Conservation (phyloP, 768 basidiomycete species). For the Clathrus columnatus region DNA sequence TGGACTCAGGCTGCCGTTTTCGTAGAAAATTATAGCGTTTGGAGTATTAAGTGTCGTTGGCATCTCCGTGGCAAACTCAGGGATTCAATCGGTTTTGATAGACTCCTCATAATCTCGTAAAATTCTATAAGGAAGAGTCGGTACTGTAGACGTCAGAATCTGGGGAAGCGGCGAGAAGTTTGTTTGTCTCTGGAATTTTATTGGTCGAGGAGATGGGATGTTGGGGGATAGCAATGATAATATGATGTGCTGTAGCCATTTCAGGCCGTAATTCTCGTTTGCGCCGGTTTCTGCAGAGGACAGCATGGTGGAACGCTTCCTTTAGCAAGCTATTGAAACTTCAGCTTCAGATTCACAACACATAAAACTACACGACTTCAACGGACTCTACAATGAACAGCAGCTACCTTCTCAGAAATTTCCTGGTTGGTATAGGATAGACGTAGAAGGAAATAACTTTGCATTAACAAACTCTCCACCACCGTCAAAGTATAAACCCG, state of each 20-base stretch:
- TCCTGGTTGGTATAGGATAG: constrained; percentile 27
- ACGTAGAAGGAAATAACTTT: constrained; percentile 17
- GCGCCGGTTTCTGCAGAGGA: constrained; percentile 10
- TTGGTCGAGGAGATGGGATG: constrained; percentile 35
- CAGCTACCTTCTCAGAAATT: constrained; percentile 22
- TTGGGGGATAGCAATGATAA: constrained; percentile 30
- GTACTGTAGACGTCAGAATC: constrained; percentile 43
- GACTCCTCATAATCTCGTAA: constrained; percentile 28
- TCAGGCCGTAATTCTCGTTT: constrained; percentile 21
- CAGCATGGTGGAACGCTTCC: constrained; percentile 13
- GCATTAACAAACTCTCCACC: constrained; percentile 29
- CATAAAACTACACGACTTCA: constrained; percentile 45
- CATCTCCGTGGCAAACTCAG: constrained; percentile 48
- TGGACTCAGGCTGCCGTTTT: constrained; percentile 33
- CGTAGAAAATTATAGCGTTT: constrained; percentile 48
- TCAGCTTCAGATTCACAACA: constrained; percentile 51
- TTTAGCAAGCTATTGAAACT: constrained; percentile 22
- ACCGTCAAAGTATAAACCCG: constrained; percentile 38
- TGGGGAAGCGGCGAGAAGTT: constrained; percentile 46
- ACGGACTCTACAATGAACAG: constrained; percentile 31
- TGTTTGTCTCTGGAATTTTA: constrained; percentile 22
- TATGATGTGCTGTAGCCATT: constrained; percentile 28
- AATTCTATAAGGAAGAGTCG: constrained; percentile 32
- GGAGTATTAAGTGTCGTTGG: constrained; percentile 44
- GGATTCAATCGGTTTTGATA: constrained; percentile 20